Evolutionary conservation across 768 basidiomycete genomes (phyloP), one percentile per base, ranked within the genome.

Genomic region (Russula sp.): DNA sequence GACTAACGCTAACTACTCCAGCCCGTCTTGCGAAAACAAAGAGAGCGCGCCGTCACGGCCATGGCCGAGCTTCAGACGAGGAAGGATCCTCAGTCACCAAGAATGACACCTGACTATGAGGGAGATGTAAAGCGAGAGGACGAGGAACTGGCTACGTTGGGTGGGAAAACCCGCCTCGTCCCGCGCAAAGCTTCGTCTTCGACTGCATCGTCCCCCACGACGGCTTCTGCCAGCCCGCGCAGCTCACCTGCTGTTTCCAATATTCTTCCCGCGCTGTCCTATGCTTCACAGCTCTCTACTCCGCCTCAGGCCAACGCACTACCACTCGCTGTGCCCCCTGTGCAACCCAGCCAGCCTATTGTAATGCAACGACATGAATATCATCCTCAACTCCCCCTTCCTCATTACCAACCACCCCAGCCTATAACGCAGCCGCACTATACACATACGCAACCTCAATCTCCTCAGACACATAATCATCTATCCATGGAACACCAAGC

Each of bases 151-250:
- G 79, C 82, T 7, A 80, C 79, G 2, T 77, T 87, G 11, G 82
- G 83, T 25, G 85, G 86, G 3, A 81, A 81, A 73, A 86, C 84
- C 9, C 78, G 85, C 22, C 77, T 87, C 2, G 81, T 88, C 0
- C 72, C 84, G 0, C 72, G 82, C 14, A 78, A 80, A 63, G 72
- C 78, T 11, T 70, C 73, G 20, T 63, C 61, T 34, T 76, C 79
- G 7, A 74, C 77, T 9, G 77, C 82, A n/a, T 62, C 59, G 7
- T 68, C 67, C 11, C 66, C 62, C 16, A 64, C 66, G 13, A 53
- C 55, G n/a, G 53, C 66, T 25, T 75, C 78, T 18, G 68, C 70
- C 8, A 73, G 75, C 46, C 71, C 77, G 16, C 67, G 67, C 42
- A 67, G 65, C 14, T 68, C 69, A 16, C 70, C 71, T 9, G 59